Base-by-base conservation (phyloP, 352 stramenopile species). In the Globisporangium rhizosaccharum region DNA sequence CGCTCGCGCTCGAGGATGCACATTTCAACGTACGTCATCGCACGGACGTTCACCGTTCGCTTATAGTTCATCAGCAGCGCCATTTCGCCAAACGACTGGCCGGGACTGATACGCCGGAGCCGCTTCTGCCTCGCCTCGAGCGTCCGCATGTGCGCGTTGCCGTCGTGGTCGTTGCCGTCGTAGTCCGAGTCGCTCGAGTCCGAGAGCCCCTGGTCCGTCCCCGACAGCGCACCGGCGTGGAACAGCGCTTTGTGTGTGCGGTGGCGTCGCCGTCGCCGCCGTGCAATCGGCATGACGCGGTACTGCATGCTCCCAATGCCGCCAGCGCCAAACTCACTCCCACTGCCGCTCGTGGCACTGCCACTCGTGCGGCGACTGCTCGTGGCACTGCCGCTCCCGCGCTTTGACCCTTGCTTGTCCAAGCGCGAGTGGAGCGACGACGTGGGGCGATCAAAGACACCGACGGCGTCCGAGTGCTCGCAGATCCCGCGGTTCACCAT, bases 401-500 rank as follows among this genome's bases (percentile, higher is more conserved):
- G 50, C 41, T 56, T 53, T 20, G n/a, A 44, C 11, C 20, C 5
- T 28, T 46, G 6, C 18, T 25, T 41, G 41, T 51, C 25, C 17
- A 51, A 39, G 36, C 26, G 37, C 14, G 46, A 53, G 36, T 42
- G 47, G 3, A 49, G 2, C 25, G 54, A 44, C 30, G 44, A 51
- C 28, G 44, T 15, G 6, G 54, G 28, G 0, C 50, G 47, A 17
- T 62, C 25, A n/a, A 62, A 56, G 6, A 39, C 39, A 10, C 41
- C 25, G 2, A 36, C 45, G 5, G 26, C 41, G 3, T 55, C 33
- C 48, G 68, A 47, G 7, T 87, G 53, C 30, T 88, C 79, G 44
- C 73, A 85, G 41, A 71, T 66, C 7, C 79, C 76, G 49, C 71
- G 72, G 54, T 87, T 83, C 41, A 88, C 79, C 72, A 88, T 84